Base-by-base conservation (phyloP, 495 filamentous ascomycete species). In the Hypoxylon perforatum region DNA sequence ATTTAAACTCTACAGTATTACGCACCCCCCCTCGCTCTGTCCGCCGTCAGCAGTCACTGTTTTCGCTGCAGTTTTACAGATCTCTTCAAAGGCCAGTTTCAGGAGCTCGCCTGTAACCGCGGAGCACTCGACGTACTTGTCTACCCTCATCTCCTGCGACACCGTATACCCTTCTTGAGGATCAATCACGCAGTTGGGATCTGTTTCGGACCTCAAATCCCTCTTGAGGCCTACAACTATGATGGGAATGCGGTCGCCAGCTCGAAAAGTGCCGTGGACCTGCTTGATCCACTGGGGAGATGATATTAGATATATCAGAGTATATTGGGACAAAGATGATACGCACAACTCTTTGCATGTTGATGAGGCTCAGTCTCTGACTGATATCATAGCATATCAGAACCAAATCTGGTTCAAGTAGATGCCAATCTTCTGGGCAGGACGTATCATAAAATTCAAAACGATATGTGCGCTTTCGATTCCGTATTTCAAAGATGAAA, bases 111-210 rank as follows among this genome's bases (percentile, higher is more conserved):
- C 93, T n/a, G 92, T 96, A 21, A 90, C 75, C 30, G 93, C 92
- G 14, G 92, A 95, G 75, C 93, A 97, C 72, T 97, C 93, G 48
- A 92, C 90, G 77, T 97, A 97, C 41, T 87, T 85, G 83, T 97
- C 93, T 74, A 88, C 92, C 47, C 91, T 81, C 78, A 96, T 86
- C 72, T 91, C 90, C 70, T 94, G 91, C 11, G 93, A 90, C 33
- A 92, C 80, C n/a, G 81, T 79, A 65, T 93, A 87, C 1, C 84
- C 89, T 72, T 92, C 89, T 71, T 91, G 86, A 25, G 90, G 91
- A 61, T 90, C 88, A 23, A 92, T 90, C 33, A 89, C 83, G 3
- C 84, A 87, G 49, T 88, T 87, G 21, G 86, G 87, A 63, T 91
- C 89, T 3, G 73, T 71, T 57, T 84, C 84, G 21, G 79, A 81